These are phyloP conservation scores for Exophiala sp. DNA, from an alignment of 2,329 filamentous ascomycete genomes.

Conservation along the genomic window DNA sequence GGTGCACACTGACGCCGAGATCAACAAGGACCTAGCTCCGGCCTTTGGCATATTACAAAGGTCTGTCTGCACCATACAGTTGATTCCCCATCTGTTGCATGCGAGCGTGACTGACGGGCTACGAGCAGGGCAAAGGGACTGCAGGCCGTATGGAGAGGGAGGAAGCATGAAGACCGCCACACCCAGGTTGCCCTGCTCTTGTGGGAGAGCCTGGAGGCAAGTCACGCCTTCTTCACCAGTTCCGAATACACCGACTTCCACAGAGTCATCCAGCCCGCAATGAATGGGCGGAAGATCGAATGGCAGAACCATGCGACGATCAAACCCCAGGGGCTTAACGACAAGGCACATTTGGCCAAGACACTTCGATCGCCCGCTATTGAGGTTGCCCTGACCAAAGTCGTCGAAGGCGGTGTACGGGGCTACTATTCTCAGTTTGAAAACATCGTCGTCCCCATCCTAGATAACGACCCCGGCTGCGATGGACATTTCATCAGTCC, in stretches of 20 bases:
- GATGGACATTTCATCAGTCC: constrained; percentile 18
- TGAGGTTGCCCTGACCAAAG: constrained; percentile 17
- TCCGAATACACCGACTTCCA: constrained; percentile 11
- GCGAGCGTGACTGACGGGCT: too few relatives aligned
- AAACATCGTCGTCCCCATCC: constrained; percentile 12
- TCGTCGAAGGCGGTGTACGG: constrained; percentile 13
- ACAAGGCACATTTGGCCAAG: constrained; percentile 5
- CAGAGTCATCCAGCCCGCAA: constrained; percentile 12
- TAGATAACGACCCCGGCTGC: constrained; percentile 10
- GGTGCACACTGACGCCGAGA: constrained; percentile 14
- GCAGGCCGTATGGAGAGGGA: constrained; percentile 17
- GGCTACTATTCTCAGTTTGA: constrained; percentile 15
- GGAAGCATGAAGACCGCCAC: constrained; percentile 16
- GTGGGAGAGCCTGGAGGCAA: constrained; percentile 11
- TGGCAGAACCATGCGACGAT: constrained; percentile 14
- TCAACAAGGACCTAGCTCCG: constrained; percentile 12
- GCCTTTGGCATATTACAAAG: constrained; percentile 11
- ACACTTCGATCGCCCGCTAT: constrained; percentile 10
- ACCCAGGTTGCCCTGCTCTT: constrained; percentile 12
- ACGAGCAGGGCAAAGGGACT: too few relatives aligned
- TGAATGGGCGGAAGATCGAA: constrained; percentile 14
- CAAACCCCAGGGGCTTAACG: constrained; percentile 5
- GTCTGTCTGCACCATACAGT: too few relatives aligned
- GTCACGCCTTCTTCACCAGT: constrained; percentile 16
- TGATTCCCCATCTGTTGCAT: too few relatives aligned